Base-by-base conservation (phyloP, 192 early-diverging fungal species). In the Coemansia sp. region DNA sequence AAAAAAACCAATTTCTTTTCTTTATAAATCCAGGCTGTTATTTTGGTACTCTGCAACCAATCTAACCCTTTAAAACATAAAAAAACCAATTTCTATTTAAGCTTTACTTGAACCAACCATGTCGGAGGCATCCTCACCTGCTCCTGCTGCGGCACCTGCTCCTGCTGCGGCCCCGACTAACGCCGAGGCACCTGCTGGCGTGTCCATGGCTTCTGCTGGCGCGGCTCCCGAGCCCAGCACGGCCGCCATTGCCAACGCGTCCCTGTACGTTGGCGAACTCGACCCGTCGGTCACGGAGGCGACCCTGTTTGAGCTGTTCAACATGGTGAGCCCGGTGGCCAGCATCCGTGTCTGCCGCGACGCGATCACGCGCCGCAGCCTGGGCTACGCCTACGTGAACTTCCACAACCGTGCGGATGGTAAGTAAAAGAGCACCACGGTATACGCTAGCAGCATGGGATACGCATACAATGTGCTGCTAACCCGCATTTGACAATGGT, bases 381-480 rank as follows among this genome's bases (percentile, higher is more conserved):
- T 98, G 62, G 95, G 97, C 49, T 98, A 98, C 77, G 94, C 92
- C 55, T 98, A 98, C 83, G 95, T 98, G 74, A 98, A 98, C 91
- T 98, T 88, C 86, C 91, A 94, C 81, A 91, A 91, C 81, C 82
- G 86, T 33, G 67, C 84, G 45, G 95, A 98, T 77, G 67, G n/a
- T n/a, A n/a, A n/a, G n/a, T n/a, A n/a, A n/a, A n/a, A n/a, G n/a
- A n/a, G n/a, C n/a, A n/a, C n/a, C n/a, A n/a, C n/a, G n/a, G n/a
- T n/a, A n/a, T n/a, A n/a, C n/a, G n/a, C n/a, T n/a, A n/a, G n/a
- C n/a, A n/a, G n/a, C n/a, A n/a, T n/a, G n/a, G n/a, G n/a, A n/a
- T n/a, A n/a, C n/a, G n/a, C n/a, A n/a, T n/a, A n/a, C n/a, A n/a
- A n/a, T n/a, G n/a, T n/a, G n/a, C n/a, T n/a, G n/a, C n/a, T n/a